A percentile compares a stretch with the other conserved stretches of the same genome.
phyloP scores from a whole-genome alignment of 768 basidiomycete species.

The Sporobolomyces roseus region DNA sequence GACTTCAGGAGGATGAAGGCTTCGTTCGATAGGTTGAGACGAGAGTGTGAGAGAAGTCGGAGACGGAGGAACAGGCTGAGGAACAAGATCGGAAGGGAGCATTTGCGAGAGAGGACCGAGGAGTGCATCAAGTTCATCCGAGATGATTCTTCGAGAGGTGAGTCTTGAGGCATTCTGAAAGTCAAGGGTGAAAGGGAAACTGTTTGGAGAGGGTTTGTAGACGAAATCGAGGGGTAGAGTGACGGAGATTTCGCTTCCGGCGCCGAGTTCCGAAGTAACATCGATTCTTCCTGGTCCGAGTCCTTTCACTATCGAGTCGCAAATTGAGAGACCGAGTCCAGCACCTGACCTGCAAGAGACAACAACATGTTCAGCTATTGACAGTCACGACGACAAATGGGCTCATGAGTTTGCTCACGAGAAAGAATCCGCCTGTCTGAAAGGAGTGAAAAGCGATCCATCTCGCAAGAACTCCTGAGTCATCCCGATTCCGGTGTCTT shows the following conservation, averaged over 20 bases:
- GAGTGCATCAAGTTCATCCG: conserved; percentile 20
- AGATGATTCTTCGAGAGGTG: conserved; percentile 19
- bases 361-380: no score
- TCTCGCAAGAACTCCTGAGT: conserved; percentile 19
- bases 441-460: conserved; percentile 4
- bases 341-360: conserved; percentile 7
- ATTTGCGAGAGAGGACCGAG: background rate
- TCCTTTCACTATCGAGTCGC: conserved; percentile 21
- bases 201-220: background rate
- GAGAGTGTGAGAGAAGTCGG: no score
- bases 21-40: no score
- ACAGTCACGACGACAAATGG: background rate
- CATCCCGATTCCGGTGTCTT: conserved; percentile 32
- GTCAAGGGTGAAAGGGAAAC: background rate
- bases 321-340: conserved; percentile 27
- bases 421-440: conserved; percentile 28
- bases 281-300: conserved; percentile 27
- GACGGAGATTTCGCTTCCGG: conserved; percentile 12
- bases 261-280: conserved; percentile 16
- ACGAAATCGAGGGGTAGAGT: conserved; percentile 29
- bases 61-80: no score
- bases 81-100: background rate
- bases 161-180: no score
- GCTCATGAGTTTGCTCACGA: background rate
- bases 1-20: background rate